These are phyloP conservation scores for Plasmodium gallinaceum DNA, from an alignment of 169 alveolate species.

Conservation along the genomic window DNA sequence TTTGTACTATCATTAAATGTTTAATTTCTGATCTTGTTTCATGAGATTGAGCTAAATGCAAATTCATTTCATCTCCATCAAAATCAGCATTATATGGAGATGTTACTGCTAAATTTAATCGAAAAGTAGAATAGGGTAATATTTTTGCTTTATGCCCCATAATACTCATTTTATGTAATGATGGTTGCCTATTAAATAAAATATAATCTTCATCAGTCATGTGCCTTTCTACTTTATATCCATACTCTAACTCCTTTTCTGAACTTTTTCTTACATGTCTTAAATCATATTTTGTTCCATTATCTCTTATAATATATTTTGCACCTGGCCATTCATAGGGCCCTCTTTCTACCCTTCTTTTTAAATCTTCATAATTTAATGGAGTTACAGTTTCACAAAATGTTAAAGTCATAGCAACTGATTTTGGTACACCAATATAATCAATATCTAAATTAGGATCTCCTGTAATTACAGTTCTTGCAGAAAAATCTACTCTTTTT, in stretches of 20 bases:
- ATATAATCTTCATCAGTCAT: conserved; percentile 99
- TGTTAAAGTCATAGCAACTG: conserved; percentile 99
- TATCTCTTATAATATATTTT: conserved; percentile 95
- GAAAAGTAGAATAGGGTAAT: conserved; percentile 98
- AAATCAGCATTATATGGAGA: conserved; percentile 99
- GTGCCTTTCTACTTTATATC: conserved; percentile 99
- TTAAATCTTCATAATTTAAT: conserved; percentile 93
- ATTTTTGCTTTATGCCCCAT: conserved; percentile 99
- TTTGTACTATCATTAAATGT: conserved; percentile 99
- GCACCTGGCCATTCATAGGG: conserved; percentile 99
- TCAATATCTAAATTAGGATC: conserved; percentile 98
- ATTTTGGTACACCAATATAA: conserved; percentile 98
- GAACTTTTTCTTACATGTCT: conserved; percentile 89
- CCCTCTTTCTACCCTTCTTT: conserved; percentile 94
- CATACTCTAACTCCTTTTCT: conserved; percentile 93
- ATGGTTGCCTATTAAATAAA: conserved; percentile 99
- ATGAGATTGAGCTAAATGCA: conserved; percentile 98
- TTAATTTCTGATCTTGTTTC: conserved; percentile 99
- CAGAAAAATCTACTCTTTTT: conserved; percentile 99
- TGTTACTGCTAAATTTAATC: conserved; percentile 98
- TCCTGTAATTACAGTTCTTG: conserved; percentile 99
- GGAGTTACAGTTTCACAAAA: conserved; percentile 99
- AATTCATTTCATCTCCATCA: conserved; percentile 99
- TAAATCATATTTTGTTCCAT: conserved; percentile 94
- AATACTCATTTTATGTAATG: conserved; percentile 99